Base-by-base conservation (phyloP, 257 asterid species). In the Solanum chilense region DNA sequence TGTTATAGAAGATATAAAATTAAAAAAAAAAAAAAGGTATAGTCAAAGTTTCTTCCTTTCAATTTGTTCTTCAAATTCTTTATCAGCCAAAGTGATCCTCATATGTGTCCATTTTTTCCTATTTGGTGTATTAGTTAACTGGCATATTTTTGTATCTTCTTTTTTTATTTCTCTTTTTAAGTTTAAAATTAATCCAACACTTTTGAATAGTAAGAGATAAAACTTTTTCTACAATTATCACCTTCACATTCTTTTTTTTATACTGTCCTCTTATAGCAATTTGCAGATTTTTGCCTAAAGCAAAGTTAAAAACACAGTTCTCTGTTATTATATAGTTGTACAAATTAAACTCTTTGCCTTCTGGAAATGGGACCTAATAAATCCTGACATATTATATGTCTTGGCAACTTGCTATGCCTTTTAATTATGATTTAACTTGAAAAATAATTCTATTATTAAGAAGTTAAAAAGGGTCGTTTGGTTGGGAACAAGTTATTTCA, bases 11-110 rank as follows among this genome's bases (percentile, higher is more conserved):
- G 91, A 90, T 33, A 2, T 15, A 68, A 27, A 27, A 52, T 6
- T 52, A 31, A 3, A 33, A 1, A 66, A n/a, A 92, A 11, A 25
- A 13, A 92, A 92, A 91, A 1, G 39, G 94, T 92, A 92, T 86
- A 92, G 93, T 93, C 92, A 92, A 88, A 88, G 87, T 86, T 85
- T 71, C 87, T 85, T 74, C 37, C 56, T 83, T 56, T 66, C 87
- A 81, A 91, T 86, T 89, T 70, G 76, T 85, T 90, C 88, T 85
- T 87, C 87, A 88, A 31, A 81, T 85, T 85, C 84, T 76, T 85
- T 89, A 87, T 83, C 66, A 66, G 85, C 29, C 86, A 35, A 87
- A 88, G 89, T 62, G n/a, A 62, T 87, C 1, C 6, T 15, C 16
- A 47, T 27, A 29, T 37, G 16, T 47, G 6, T 47, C 68, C 66